Conservation (phyloP, 1,284 basidiomycete species). For the Marasmius tenuissimus region DNA sequence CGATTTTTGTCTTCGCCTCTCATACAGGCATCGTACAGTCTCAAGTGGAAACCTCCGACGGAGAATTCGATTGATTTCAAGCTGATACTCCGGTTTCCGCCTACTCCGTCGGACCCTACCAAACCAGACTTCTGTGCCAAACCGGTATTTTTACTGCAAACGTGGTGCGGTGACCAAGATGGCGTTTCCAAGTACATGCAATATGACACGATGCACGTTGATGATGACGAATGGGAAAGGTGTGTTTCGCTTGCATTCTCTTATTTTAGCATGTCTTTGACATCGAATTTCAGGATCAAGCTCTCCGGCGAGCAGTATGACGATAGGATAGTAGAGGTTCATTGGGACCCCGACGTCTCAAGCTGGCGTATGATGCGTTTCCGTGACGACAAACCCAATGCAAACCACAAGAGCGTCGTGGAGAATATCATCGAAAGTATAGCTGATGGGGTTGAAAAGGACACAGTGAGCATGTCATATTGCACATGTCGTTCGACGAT, state of each 20-base stretch:
- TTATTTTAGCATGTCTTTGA: slow-evolving; percentile 5
- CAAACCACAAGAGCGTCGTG: slow-evolving; percentile 83
- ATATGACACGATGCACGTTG: slow-evolving; percentile 86
- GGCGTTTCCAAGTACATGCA: slow-evolving; percentile 69
- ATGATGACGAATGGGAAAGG: slow-evolving; percentile 93
- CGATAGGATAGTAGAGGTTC: slow-evolving; percentile 92
- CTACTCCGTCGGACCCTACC: slow-evolving; percentile 47
- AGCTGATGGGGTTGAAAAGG: slow-evolving; percentile 87
- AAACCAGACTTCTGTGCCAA: slow-evolving; percentile 83
- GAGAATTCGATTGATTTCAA: slow-evolving; percentile 99
- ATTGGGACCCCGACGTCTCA: slow-evolving; percentile 72
- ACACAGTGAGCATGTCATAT: slow-evolving; percentile 52
- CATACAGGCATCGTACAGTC: slow-evolving; percentile 41
- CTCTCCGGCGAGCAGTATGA: slow-evolving; percentile 84
- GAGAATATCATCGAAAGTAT: slow-evolving; percentile 87
- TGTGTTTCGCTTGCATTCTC: slow-evolving; percentile 38
- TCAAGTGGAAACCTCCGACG: slow-evolving; percentile 99
- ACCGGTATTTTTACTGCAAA: slow-evolving; percentile 83
- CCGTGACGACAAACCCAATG: slow-evolving; percentile 88
- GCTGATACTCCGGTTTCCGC: slow-evolving; percentile 89
- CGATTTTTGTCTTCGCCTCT: slow-evolving; percentile 8
- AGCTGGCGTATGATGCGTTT: slow-evolving; percentile 91
- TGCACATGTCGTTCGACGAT: neutral
- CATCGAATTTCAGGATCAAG: slow-evolving; percentile 67
- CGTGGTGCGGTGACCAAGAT: slow-evolving; percentile 73